Evolutionary conservation across 495 filamentous ascomycete species (phyloP).

Genomic region (Aspergillus affinis): DNA sequence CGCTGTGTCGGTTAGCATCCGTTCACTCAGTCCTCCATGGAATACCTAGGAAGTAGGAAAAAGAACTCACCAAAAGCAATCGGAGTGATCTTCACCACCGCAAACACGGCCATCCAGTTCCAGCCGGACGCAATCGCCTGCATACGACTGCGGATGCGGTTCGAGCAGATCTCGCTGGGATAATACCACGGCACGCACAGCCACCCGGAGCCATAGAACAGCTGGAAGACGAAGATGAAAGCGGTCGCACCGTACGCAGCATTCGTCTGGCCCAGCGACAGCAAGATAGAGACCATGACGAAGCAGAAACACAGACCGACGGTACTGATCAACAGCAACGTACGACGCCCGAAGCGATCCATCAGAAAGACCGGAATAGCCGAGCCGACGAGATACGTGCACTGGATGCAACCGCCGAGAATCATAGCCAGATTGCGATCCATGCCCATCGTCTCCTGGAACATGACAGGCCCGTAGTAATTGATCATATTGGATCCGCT

Average conservation of each 20-base stretch:
- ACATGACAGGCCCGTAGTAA: slow-evolving; percentile 46
- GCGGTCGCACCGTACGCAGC: slow-evolving; percentile 40
- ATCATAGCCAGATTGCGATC: slow-evolving; percentile 50
- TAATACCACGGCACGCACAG: slow-evolving; percentile 61
- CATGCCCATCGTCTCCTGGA: slow-evolving; percentile 51
- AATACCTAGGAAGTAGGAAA: neutral
- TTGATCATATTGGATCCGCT: slow-evolving; percentile 57
- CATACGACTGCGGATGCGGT: slow-evolving; percentile 35
- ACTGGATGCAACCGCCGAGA: slow-evolving; percentile 49
- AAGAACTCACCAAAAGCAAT: slow-evolving; percentile 37
- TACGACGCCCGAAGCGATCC: slow-evolving; percentile 51
- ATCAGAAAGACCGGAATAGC: slow-evolving; percentile 42
- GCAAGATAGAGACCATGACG: slow-evolving; percentile 32
- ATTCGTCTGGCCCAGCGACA: slow-evolving; percentile 24
- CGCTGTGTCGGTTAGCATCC: slow-evolving; percentile 36
- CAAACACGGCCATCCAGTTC: slow-evolving; percentile 52
- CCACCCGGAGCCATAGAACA: slow-evolving; percentile 39
- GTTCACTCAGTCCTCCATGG: neutral
- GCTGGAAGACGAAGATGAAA: slow-evolving; percentile 42
- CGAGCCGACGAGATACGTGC: slow-evolving; percentile 36
- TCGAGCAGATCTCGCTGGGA: slow-evolving; percentile 61
- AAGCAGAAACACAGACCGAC: slow-evolving; percentile 47
- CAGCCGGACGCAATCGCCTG: slow-evolving; percentile 41
- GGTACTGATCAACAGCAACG: slow-evolving; percentile 48
- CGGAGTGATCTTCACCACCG: slow-evolving; percentile 63